phyloP scores from a whole-genome alignment of 2,329 filamentous ascomycete species.

The Xylaria multiplex region DNA sequence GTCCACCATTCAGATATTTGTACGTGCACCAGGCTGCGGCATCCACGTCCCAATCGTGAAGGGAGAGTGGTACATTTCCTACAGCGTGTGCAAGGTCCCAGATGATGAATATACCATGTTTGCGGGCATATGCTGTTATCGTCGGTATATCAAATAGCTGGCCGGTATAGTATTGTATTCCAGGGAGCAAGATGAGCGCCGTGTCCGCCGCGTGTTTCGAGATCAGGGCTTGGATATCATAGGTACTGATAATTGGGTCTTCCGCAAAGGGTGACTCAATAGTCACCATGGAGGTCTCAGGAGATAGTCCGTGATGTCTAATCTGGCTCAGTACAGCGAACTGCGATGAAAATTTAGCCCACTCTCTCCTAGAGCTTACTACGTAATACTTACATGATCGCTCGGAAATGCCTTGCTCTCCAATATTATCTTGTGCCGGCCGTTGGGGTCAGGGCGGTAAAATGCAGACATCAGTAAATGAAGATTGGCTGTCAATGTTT shows the following conservation, averaged over 20 bases:
- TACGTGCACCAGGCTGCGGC: slow-evolving; percentile 84
- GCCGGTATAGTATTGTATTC: slow-evolving; percentile 83
- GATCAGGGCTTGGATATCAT: slow-evolving; percentile 74
- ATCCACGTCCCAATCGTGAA: slow-evolving; percentile 83
- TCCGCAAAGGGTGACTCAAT: slow-evolving; percentile 65
- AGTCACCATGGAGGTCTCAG: slow-evolving; percentile 72
- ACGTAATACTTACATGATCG: slow-evolving; percentile 70
- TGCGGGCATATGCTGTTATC: slow-evolving; percentile 77
- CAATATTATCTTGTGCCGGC: slow-evolving; percentile 76
- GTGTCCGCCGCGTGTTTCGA: slow-evolving; percentile 71
- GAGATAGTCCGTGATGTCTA: slow-evolving; percentile 70
- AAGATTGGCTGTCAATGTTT: slow-evolving; percentile 80
- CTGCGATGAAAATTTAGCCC: slow-evolving; percentile 53
- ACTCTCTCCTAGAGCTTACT: slow-evolving; percentile 6
- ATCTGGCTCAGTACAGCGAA: slow-evolving; percentile 83
- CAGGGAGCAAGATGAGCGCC: slow-evolving; percentile 78
- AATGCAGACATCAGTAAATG: slow-evolving; percentile 83
- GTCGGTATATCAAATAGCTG: slow-evolving; percentile 78
- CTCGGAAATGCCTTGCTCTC: slow-evolving; percentile 85
- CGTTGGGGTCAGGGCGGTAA: slow-evolving; percentile 71
- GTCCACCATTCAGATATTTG: slow-evolving; percentile 83
- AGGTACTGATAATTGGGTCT: slow-evolving; percentile 68
- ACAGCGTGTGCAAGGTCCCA: slow-evolving; percentile 85
- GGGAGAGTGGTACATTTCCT: slow-evolving; percentile 76
- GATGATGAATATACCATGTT: slow-evolving; percentile 73